A percentile compares a stretch with the other conserved stretches of the same genome.
Conservation (phyloP, 805 yeast genomes). For the Pichia paraexigua region DNA sequence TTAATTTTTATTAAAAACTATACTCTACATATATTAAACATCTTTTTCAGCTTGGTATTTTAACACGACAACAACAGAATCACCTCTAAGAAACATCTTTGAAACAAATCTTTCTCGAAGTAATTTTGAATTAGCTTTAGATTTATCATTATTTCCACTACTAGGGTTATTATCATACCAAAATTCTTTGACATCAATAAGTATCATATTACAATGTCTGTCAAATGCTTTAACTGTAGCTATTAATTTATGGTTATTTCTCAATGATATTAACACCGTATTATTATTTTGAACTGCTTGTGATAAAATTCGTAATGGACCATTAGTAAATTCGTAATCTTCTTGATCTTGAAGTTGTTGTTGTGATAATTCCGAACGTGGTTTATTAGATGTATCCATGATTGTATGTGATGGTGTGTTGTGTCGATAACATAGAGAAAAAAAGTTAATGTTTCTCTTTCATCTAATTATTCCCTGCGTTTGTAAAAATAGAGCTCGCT, state of each 20-base stretch:
- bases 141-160: background rate
- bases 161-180: conserved; percentile 30
- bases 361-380: background rate
- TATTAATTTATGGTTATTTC: conserved; percentile 88
- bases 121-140: conserved; percentile 35
- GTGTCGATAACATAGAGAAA: no score
- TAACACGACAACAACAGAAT: conserved; percentile 80
- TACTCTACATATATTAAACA: background rate
- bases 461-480: no score
- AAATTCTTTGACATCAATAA: conserved; percentile 85
- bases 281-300: conserved; percentile 61
- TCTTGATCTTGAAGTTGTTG: conserved; percentile 63
- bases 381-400: background rate
- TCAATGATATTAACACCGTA: conserved; percentile 74
- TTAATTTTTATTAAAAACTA: no score
- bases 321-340: conserved; percentile 82
- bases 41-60: conserved; percentile 13
- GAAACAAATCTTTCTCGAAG: conserved; percentile 69
- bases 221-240: conserved; percentile 93
- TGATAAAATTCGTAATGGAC: conserved; percentile 86
- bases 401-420: no score
- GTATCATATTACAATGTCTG: conserved; percentile 87
- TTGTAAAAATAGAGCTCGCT: no score
- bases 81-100: conserved; percentile 91
- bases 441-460: no score